Evolutionary conservation across 148 eudicot genomes (phyloP).

Genomic region (Vaccinium macrocarpon): DNA sequence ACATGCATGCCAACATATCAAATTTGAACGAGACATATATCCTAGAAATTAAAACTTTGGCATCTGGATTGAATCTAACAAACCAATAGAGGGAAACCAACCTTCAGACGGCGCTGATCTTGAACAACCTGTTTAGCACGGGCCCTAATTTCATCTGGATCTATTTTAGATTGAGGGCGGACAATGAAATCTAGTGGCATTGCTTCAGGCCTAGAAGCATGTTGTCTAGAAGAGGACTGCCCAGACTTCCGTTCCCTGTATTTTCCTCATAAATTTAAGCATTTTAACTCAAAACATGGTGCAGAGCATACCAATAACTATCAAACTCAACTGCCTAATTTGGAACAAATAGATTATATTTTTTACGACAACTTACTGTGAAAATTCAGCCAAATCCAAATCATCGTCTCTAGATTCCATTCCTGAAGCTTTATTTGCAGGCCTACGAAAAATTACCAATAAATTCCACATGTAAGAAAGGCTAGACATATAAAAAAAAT

Average conservation of each 20-base stretch:
- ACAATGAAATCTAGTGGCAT: constrained; percentile 87
- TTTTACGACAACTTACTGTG: constrained; percentile 51
- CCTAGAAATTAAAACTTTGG: neutral
- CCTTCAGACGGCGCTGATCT: constrained; percentile 86
- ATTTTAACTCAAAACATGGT: constrained; percentile 5
- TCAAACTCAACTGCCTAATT: neutral
- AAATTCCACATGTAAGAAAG: neutral
- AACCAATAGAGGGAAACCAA: constrained; percentile 23
- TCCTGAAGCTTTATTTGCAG: constrained; percentile 56
- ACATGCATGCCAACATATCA: neutral
- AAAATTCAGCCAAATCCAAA: constrained; percentile 62
- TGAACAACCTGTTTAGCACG: constrained; percentile 70
- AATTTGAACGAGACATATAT: neutral
- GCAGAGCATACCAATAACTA: neutral
- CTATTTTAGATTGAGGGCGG: constrained; percentile 95
- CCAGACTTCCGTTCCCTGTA: constrained; percentile 68
- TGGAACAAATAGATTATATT: neutral
- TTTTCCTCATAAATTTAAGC: constrained; percentile 7
- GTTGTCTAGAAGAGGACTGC: constrained; percentile 67
- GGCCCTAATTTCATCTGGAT: constrained; percentile 89
- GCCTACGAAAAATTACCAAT: constrained; percentile 43
- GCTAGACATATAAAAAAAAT: neutral
- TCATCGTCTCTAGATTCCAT: constrained; percentile 74
- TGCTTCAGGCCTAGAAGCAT: constrained; percentile 90
- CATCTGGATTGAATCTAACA: neutral